These are phyloP conservation scores for Hypoxylon sp. DNA, from an alignment of 2,329 filamentous ascomycete species.

Conservation along the genomic window DNA sequence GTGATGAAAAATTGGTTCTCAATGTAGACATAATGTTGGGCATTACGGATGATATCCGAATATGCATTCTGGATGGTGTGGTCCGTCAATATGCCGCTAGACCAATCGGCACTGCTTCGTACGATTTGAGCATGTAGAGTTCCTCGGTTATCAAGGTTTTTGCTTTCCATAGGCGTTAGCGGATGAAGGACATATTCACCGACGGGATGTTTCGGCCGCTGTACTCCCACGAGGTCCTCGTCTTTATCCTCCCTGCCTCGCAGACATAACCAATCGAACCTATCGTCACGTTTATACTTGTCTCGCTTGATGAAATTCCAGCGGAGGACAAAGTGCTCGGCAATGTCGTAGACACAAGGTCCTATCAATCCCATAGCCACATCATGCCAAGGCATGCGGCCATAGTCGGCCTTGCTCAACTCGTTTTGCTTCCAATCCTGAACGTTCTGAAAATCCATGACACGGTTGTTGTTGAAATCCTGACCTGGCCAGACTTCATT, in stretches of 20 bases:
- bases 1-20: conserved; percentile 99
- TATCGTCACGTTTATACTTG: conserved; percentile 90
- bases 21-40: conserved; percentile 94
- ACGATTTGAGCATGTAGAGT: conserved; percentile 84
- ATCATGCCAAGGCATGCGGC: conserved; percentile 98
- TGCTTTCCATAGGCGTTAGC: conserved; percentile 71
- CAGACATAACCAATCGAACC: conserved; percentile 85
- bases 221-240: conserved; percentile 87
- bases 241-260: conserved; percentile 79
- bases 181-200: conserved; percentile 89
- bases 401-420: conserved; percentile 87
- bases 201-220: conserved; percentile 87
- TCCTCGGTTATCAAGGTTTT: conserved; percentile 71
- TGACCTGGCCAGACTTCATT: conserved; percentile 94
- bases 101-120: conserved; percentile 93
- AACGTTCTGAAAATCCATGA: conserved; percentile 94
- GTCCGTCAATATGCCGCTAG: conserved; percentile 84
- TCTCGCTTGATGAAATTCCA: conserved; percentile 98
- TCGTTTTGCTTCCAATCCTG: conserved; percentile 94
- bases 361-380: conserved; percentile 92
- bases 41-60: conserved; percentile 82
- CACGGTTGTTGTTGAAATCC: conserved; percentile 97
- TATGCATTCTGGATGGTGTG: conserved; percentile 91
- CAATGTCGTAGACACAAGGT: conserved; percentile 90
- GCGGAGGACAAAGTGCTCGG: conserved; percentile 90